phyloP scores from a whole-genome alignment of 305 asterid genomes.

The Fraxinus paxiana region DNA sequence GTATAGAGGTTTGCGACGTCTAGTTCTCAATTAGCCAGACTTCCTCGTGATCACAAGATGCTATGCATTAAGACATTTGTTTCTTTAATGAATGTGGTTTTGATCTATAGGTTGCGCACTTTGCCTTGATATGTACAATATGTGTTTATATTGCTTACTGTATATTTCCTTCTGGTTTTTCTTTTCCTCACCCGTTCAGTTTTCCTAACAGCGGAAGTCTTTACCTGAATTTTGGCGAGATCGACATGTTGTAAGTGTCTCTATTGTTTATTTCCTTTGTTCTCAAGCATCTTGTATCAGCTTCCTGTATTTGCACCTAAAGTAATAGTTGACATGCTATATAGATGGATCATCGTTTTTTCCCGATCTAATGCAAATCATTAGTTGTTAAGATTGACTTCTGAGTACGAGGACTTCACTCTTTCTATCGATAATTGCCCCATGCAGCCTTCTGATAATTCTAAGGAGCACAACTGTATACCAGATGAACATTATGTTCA shows the following conservation, averaged over 20 bases:
- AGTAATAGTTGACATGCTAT: neutral
- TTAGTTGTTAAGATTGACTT: slow-evolving; percentile 13
- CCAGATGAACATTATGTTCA: slow-evolving; percentile 98
- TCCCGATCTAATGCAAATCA: neutral
- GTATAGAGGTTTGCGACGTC: neutral
- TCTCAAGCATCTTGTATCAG: slow-evolving; percentile 8
- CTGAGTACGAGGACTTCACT: neutral
- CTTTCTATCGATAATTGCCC: slow-evolving; percentile 10
- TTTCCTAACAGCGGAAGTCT: slow-evolving; percentile 62
- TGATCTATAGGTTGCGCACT: slow-evolving; percentile 4
- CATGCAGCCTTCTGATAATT: slow-evolving; percentile 69
- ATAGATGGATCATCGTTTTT: neutral
- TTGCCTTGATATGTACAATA: neutral
- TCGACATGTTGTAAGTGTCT: slow-evolving; percentile 63
- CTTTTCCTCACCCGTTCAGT: neutral
- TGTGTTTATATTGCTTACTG: slow-evolving; percentile 10
- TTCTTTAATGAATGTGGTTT: slow-evolving; percentile 5
- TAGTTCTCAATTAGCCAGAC: slow-evolving; percentile 7
- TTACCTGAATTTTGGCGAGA: slow-evolving; percentile 97
- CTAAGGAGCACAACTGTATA: slow-evolving; percentile 90
- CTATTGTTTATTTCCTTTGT: slow-evolving; percentile 16
- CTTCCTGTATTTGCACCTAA: slow-evolving; percentile 4
- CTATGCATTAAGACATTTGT: neutral
- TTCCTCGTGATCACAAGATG: neutral
- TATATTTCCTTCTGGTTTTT: neutral